phyloP scores from a whole-genome alignment of 1,284 basidiomycete species.

The Microbotryum lychnidis-dioicae region DNA sequence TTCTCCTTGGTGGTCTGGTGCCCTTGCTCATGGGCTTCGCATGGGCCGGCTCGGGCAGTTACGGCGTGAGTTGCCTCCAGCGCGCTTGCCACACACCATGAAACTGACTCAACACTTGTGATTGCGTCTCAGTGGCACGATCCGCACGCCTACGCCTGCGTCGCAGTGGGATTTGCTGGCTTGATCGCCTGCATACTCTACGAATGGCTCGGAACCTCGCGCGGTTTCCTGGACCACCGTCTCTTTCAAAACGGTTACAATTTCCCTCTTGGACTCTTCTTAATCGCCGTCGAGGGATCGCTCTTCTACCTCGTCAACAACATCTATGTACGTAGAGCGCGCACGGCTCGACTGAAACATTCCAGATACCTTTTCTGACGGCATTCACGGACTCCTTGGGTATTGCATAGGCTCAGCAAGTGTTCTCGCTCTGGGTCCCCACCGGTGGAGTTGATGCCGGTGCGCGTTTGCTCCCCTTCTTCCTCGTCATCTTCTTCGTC shows the following conservation, averaged over 20 bases:
- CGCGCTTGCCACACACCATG: too few relatives aligned
- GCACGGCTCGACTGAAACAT: too few relatives aligned
- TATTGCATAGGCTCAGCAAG: not conserved
- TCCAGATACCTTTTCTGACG: too few relatives aligned
- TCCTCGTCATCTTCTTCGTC: conserved; percentile 13
- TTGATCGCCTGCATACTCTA: conserved; percentile 6
- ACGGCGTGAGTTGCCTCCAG: too few relatives aligned
- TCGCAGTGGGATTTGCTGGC: conserved; percentile 8
- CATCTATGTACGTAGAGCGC: conserved; percentile 3
- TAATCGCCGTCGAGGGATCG: conserved; percentile 16
- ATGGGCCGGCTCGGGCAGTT: not conserved
- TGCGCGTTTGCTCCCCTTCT: conserved; percentile 16
- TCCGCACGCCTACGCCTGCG: conserved; percentile 4
- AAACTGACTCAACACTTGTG: not conserved
- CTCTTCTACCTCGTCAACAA: conserved; percentile 21
- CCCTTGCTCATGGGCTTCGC: conserved; percentile 15
- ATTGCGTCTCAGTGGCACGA: conserved; percentile 2
- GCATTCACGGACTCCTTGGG: too few relatives aligned
- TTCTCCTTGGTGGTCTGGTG: conserved; percentile 5
- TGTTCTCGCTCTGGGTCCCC: conserved; percentile 2
- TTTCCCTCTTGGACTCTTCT: conserved; percentile 13
- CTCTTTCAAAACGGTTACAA: conserved; percentile 13
- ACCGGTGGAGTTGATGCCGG: conserved; percentile 12
- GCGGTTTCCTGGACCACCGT: conserved; percentile 22
- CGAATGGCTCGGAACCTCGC: conserved; percentile 16